Evolutionary conservation across 192 early-diverging fungal species (phyloP).

Genomic region (Backusella circina): DNA sequence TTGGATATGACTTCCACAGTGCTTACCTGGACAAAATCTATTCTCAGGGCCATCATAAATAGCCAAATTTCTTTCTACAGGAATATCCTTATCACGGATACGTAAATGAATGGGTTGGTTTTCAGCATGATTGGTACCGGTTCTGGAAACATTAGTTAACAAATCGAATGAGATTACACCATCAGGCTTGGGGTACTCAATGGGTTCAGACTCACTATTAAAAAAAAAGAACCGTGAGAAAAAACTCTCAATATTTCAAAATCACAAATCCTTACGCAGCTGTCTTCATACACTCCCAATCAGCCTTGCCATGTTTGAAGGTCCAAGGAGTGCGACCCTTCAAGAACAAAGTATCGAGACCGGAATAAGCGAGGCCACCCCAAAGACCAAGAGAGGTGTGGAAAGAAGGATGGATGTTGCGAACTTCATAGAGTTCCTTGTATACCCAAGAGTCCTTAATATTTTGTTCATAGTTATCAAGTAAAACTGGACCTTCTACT

Average conservation of each 20-base stretch:
- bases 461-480: slow-evolving; percentile 76
- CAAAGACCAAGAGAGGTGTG: slow-evolving; percentile 80
- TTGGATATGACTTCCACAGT: background rate
- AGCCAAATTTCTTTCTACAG: slow-evolving; percentile 77
- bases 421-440: slow-evolving; percentile 86
- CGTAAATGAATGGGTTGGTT: slow-evolving; percentile 94
- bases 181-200: slow-evolving; percentile 97
- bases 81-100: slow-evolving; percentile 68
- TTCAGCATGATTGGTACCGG: slow-evolving; percentile 92
- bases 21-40: slow-evolving; percentile 89
- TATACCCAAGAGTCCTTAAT: slow-evolving; percentile 87
- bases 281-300: slow-evolving; percentile 73
- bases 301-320: slow-evolving; percentile 81
- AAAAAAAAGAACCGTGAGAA: background rate
- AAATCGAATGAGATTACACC: slow-evolving; percentile 93
- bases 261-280: slow-evolving; percentile 43
- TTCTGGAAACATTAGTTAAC: slow-evolving; percentile 88
- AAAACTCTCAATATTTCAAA: background rate
- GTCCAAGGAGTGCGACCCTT: slow-evolving; percentile 95
- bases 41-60: slow-evolving; percentile 94
- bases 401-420: slow-evolving; percentile 94
- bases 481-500: slow-evolving; percentile 56
- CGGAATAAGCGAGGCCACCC: slow-evolving; percentile 86
- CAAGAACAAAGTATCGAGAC: slow-evolving; percentile 84
- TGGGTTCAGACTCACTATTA: slow-evolving; percentile 63